phyloP scores from a whole-genome alignment of 371 early-diverging fungal genomes.

The Apophysomyces trapeziformis region DNA sequence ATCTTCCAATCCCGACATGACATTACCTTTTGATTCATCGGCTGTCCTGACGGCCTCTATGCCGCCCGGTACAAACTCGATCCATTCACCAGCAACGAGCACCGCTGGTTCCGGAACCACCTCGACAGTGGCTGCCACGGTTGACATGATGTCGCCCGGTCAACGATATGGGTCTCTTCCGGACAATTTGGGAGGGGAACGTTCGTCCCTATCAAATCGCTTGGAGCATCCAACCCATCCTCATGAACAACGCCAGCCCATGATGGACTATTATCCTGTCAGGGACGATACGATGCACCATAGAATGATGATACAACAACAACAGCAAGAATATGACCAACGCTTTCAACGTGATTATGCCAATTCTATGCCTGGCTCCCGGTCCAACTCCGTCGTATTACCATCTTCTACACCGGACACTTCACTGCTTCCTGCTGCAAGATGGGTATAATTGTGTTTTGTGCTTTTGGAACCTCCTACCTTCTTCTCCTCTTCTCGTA shows the following conservation, averaged over 20 bases:
- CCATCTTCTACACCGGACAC: constrained; percentile 6
- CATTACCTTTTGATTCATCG: background rate
- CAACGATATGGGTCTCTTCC: background rate
- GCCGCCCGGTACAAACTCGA: background rate
- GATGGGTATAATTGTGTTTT: background rate
- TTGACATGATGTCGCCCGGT: background rate
- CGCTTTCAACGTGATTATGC: constrained; percentile 1
- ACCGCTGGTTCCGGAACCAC: background rate
- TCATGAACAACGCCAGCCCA: background rate
- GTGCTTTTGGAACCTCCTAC: background rate
- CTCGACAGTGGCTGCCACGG: background rate
- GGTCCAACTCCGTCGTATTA: background rate
- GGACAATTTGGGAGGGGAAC: background rate
- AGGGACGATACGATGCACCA: constrained; percentile 6
- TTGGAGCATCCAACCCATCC: constrained; percentile 4
- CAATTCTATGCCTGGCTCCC: background rate
- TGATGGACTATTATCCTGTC: constrained; percentile 4
- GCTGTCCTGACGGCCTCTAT: background rate
- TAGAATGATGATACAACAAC: constrained; percentile 3
- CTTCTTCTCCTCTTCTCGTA: no score
- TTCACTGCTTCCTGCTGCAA: background rate
- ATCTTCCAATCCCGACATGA: constrained; percentile 14
- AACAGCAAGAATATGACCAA: constrained; percentile 5
- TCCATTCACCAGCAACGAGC: background rate
- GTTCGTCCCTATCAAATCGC: background rate